Evolutionary conservation across 2,329 filamentous ascomycete genomes (phyloP).

Genomic region (Fusarium xyrophilum): DNA sequence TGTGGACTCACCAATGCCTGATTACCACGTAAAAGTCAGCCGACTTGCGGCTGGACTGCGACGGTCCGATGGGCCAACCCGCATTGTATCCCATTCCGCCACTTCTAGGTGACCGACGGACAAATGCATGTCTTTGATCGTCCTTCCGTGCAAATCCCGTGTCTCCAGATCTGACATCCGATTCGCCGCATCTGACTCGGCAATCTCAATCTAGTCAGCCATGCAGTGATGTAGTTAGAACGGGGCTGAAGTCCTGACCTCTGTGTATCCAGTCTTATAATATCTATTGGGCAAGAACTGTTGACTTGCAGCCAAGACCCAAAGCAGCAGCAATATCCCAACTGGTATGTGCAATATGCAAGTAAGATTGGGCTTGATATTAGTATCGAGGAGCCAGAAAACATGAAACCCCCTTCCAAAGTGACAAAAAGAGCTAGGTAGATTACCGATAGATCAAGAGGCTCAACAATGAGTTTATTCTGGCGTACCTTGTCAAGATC

Average conservation of each 20-base stretch:
- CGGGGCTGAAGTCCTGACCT: neutral
- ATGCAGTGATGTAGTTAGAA: neutral
- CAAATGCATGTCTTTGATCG: neutral
- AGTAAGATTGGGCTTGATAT: neutral
- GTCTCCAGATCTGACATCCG: neutral
- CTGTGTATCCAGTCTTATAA: neutral
- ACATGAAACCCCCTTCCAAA: too few relatives aligned
- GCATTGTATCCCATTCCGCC: neutral
- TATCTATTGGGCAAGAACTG: neutral
- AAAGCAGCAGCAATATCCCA: neutral
- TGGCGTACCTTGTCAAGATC: neutral
- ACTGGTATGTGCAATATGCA: neutral
- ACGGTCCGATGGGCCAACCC: neutral
- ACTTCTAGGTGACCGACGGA: neutral
- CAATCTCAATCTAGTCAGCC: neutral
- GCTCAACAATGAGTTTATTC: neutral
- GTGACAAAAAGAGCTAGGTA: neutral
- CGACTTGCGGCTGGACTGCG: neutral
- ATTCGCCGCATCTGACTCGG: neutral
- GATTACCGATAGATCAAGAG: rapidly evolving
- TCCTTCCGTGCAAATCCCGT: neutral
- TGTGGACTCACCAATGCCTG: neutral
- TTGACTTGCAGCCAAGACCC: neutral
- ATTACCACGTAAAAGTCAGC: neutral
- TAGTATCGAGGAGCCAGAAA: neutral